phyloP scores from a whole-genome alignment of 2,329 filamentous ascomycete species.

The Zasmidium citrigriseum region DNA sequence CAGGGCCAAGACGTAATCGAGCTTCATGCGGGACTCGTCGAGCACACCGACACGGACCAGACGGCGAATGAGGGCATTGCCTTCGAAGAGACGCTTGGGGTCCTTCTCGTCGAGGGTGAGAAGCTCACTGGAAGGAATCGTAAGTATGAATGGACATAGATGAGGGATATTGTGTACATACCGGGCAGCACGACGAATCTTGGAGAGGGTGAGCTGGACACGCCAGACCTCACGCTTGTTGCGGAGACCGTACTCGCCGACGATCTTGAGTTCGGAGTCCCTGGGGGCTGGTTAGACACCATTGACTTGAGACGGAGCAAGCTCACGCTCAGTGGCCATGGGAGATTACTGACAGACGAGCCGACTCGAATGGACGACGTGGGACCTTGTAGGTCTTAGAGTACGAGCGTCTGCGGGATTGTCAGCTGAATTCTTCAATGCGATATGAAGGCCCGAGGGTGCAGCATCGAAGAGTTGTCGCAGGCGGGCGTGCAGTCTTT shows the following conservation, averaged over 20 bases:
- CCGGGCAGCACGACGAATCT: conserved; percentile 99
- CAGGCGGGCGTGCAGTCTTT: not conserved
- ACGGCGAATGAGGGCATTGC: conserved; percentile 99
- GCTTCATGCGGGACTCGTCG: conserved; percentile 99
- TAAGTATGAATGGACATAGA: conserved; percentile 21
- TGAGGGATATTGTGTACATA: conserved; percentile 52
- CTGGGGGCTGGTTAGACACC: conserved; percentile 74
- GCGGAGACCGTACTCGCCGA: conserved; percentile 99
- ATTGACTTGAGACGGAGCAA: conserved; percentile 94
- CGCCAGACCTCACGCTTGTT: conserved; percentile 99
- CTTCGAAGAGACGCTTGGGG: conserved; percentile 99
- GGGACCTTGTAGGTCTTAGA: conserved; percentile 99
- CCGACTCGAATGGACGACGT: conserved; percentile 97
- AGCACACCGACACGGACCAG: conserved; percentile 99
- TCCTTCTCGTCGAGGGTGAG: conserved; percentile 99
- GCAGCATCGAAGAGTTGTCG: conserved; percentile 2
- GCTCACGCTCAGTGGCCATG: conserved; percentile 94
- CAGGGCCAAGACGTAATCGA: conserved; percentile 99
- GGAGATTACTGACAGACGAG: conserved; percentile 95
- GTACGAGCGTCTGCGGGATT: conserved; percentile 63
- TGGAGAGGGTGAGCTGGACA: conserved; percentile 98
- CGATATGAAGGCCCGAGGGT: conserved; percentile 1
- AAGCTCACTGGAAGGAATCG: conserved; percentile 72
- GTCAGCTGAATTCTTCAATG: conserved; percentile 19
- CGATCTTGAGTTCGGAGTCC: conserved; percentile 99